Evolutionary conservation across 148 eudicot species (phyloP).

Genomic region (Nyssa sinensis): DNA sequence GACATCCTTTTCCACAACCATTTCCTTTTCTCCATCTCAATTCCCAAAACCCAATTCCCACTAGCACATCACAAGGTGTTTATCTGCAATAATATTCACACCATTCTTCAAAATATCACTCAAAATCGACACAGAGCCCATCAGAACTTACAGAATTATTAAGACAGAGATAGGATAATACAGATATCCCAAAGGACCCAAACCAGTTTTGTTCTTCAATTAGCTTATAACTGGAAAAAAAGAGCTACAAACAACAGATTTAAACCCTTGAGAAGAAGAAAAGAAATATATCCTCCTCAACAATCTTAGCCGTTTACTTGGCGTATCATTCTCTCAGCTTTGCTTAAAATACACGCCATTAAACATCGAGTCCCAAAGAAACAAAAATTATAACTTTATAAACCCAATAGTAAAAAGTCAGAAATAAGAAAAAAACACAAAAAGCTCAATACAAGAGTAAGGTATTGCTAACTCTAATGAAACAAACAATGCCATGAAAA

Average conservation of each 20-base stretch:
- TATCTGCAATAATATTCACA: conserved; percentile 15
- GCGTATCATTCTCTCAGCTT: conserved; percentile 16
- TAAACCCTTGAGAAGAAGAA: not conserved
- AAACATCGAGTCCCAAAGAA: conserved; percentile 10
- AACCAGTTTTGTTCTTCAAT: not conserved
- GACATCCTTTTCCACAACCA: conserved; percentile 78
- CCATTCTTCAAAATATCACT: not conserved
- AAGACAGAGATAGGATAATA: not conserved
- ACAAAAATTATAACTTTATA: not conserved
- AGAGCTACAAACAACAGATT: conserved; percentile 1
- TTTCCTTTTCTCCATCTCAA: conserved; percentile 59
- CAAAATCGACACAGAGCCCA: not conserved
- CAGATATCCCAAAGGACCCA: no score
- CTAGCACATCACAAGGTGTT: conserved; percentile 4
- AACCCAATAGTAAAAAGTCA: not conserved
- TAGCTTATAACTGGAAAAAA: not conserved
- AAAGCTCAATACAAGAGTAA: conserved; percentile 3
- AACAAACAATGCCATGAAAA: not conserved
- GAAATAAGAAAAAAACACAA: not conserved
- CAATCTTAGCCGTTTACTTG: conserved; percentile 3
- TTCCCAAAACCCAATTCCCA: not conserved
- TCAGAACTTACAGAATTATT: no score
- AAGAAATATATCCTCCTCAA: not conserved
- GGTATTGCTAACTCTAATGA: not conserved
- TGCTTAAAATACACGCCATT: conserved; percentile 29